Evolutionary conservation across 148 eudicot genomes (phyloP).

Genomic region (Cornus suecica): DNA sequence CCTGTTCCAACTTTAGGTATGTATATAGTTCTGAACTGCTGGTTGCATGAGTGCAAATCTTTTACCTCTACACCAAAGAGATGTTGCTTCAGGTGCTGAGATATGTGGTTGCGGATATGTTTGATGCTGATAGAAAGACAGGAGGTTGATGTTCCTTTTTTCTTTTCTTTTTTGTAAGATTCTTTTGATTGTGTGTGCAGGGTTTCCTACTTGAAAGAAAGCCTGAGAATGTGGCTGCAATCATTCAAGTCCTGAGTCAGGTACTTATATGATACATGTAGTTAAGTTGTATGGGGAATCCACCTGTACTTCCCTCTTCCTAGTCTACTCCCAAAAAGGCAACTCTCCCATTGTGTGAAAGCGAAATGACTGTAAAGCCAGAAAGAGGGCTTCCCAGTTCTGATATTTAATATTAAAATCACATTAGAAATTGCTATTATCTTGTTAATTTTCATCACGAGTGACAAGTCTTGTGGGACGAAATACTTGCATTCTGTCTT

Average conservation of each 20-base stretch:
- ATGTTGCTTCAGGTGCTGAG: not conserved
- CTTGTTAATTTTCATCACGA: not conserved
- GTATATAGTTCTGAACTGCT: not conserved
- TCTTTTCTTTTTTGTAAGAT: no score
- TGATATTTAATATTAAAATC: not conserved
- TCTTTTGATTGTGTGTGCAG: constrained; percentile 31
- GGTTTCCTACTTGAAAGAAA: constrained; percentile 78
- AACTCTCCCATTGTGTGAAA: no score
- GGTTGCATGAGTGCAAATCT: not conserved
- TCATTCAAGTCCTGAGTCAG: constrained; percentile 68
- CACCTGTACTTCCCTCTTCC: not conserved
- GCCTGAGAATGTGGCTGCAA: constrained; percentile 72
- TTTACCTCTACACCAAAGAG: not conserved
- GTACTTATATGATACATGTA: constrained; percentile 22
- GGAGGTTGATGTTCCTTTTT: not conserved
- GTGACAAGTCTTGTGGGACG: not conserved
- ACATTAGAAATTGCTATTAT: not conserved
- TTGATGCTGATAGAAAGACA: not conserved
- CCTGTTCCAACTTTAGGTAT: no score
- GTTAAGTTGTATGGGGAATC: not conserved
- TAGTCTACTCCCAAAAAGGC: not conserved
- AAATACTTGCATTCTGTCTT: not conserved
- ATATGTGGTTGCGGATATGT: not conserved
- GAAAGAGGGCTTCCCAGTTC: not conserved
- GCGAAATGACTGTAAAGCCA: no score